These are phyloP conservation scores for Cladophialophora carrionii DNA, from an alignment of 2,329 filamentous ascomycete genomes.

Conservation along the genomic window DNA sequence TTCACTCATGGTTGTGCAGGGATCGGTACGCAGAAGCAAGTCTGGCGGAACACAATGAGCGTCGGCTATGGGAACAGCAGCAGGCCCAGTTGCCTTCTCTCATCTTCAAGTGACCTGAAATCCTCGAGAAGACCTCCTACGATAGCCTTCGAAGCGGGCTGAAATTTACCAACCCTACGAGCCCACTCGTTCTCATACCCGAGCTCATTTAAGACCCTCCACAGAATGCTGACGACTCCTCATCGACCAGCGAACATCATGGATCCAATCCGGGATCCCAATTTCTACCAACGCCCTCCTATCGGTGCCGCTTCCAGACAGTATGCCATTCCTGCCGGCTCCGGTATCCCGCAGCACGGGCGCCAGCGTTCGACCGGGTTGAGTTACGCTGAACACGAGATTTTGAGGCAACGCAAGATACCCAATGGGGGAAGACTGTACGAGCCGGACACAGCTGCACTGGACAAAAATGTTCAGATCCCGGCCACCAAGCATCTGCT, in stretches of 20 bases:
- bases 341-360: slow-evolving; percentile 16
- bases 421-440: slow-evolving; percentile 84
- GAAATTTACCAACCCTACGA: slow-evolving; percentile 7
- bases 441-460: slow-evolving; percentile 80
- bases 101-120: slow-evolving; percentile 19
- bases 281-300: slow-evolving; percentile 23
- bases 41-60: slow-evolving; percentile 34
- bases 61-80: slow-evolving; percentile 26
- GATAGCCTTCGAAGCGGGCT: slow-evolving; percentile 30
- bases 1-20: slow-evolving; percentile 29
- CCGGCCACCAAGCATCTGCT: slow-evolving; percentile 83
- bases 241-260: slow-evolving; percentile 23
- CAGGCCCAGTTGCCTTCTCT: slow-evolving; percentile 34
- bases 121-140: slow-evolving; percentile 23
- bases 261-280: slow-evolving; percentile 29
- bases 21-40: slow-evolving; percentile 18
- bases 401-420: slow-evolving; percentile 76
- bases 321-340: slow-evolving; percentile 34
- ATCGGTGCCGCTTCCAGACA: slow-evolving; percentile 29
- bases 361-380: slow-evolving; percentile 30
- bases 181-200: background rate
- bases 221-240: slow-evolving; percentile 32
- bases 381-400: slow-evolving; percentile 63
- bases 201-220: slow-evolving; percentile 6
- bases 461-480: slow-evolving; percentile 71